Evolutionary conservation across 371 early-diverging fungal genomes (phyloP).

Genomic region (Rhizopus arrhizus): DNA sequence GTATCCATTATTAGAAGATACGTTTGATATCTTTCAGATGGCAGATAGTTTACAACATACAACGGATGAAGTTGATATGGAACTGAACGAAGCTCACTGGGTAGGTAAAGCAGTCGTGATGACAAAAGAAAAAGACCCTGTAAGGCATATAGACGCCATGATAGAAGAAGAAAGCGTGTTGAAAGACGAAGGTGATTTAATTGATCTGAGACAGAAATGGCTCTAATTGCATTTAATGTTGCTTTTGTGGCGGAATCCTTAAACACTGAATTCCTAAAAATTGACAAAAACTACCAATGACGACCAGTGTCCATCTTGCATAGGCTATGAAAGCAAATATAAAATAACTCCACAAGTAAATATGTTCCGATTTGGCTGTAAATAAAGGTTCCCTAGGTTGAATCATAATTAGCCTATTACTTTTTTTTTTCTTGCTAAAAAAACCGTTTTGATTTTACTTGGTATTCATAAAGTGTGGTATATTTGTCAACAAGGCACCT

Average conservation of each 20-base stretch:
- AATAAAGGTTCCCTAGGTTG: conserved; percentile 61
- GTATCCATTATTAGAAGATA: neutral
- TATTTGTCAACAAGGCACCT: conserved; percentile 67
- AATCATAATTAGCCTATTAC: too few species aligned
- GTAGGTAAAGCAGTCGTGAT: neutral
- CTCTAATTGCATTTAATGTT: conserved; percentile 6
- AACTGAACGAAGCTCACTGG: conserved; percentile 5
- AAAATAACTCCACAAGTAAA: conserved; percentile 73
- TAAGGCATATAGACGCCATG: too few species aligned
- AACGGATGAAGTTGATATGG: conserved; percentile 14
- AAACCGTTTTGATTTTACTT: conserved; percentile 32
- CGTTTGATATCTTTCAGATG: conserved; percentile 13
- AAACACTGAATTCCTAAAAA: conserved; percentile 86
- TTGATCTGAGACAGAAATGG: too few species aligned
- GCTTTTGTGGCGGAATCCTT: conserved; percentile 59
- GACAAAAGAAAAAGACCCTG: too few species aligned
- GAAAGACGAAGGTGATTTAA: too few species aligned
- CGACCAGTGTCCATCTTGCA: conserved; percentile 81
- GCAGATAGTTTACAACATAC: conserved; percentile 1
- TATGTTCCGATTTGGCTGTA: conserved; percentile 64
- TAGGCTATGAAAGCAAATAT: conserved; percentile 79
- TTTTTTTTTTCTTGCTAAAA: neutral
- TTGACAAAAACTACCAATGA: conserved; percentile 86
- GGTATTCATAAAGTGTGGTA: conserved; percentile 39
- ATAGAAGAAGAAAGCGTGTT: too few species aligned